These are phyloP conservation scores for Dothiorella sarmentorum DNA, from an alignment of 2,329 filamentous ascomycete species.

Conservation along the genomic window DNA sequence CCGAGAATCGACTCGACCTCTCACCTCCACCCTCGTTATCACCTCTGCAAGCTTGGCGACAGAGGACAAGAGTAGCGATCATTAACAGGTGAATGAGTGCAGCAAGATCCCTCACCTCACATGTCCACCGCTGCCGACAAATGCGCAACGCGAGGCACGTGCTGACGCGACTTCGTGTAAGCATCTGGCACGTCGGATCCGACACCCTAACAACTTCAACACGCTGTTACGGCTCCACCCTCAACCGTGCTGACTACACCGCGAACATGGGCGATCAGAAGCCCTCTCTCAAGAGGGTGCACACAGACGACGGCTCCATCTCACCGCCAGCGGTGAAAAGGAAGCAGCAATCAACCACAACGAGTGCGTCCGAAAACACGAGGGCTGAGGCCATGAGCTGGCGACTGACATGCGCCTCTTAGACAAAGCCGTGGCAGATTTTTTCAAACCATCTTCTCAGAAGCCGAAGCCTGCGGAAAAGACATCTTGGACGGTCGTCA, in stretches of 20 bases:
- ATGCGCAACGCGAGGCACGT: conserved; percentile 27
- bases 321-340: conserved; percentile 58
- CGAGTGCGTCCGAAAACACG: conserved; percentile 40
- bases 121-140: not conserved
- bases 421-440: conserved; percentile 72
- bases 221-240: not conserved
- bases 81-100: not conserved
- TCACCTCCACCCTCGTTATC: not conserved
- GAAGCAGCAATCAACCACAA: conserved; percentile 53
- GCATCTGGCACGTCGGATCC: not conserved
- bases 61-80: not conserved
- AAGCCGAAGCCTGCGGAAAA: conserved; percentile 82
- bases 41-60: not conserved
- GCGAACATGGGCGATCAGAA: conserved; percentile 11
- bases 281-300: conserved; percentile 33
- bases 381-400: not conserved
- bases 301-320: conserved; percentile 43
- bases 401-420: conserved; percentile 12
- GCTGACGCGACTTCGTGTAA: conserved; percentile 30
- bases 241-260: not conserved
- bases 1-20: not conserved
- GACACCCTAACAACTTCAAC: not conserved
- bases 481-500: conserved; percentile 65
- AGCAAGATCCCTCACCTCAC: not conserved
- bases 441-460: conserved; percentile 84